Evolutionary conservation across 345 rosid species (phyloP).

Genomic region (Dimocarpus longan): DNA sequence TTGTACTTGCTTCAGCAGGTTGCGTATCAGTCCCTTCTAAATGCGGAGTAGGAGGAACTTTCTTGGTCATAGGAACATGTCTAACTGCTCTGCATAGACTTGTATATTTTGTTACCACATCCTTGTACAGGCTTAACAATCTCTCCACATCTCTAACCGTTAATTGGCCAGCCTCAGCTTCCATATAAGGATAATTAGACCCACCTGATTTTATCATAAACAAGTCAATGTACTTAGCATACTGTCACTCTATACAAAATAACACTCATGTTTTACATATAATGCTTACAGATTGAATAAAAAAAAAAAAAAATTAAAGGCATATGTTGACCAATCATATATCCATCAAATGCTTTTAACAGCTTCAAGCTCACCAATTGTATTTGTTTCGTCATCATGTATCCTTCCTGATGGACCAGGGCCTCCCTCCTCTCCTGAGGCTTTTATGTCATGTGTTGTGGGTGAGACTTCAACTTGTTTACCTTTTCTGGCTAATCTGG

Average conservation of each 20-base stretch:
- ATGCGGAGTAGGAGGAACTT: constrained; percentile 12
- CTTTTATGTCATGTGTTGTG: constrained; percentile 23
- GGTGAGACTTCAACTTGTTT: constrained; percentile 23
- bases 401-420: constrained; percentile 26
- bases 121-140: constrained; percentile 56
- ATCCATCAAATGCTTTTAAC: neutral
- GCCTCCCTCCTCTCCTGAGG: constrained; percentile 17
- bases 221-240: neutral
- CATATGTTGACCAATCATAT: neutral
- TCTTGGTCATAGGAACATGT: constrained; percentile 27
- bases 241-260: neutral
- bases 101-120: constrained; percentile 49
- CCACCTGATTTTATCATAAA: constrained; percentile 30
- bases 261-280: neutral
- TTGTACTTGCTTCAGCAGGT: constrained; percentile 12
- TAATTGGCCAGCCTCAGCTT: constrained; percentile 49
- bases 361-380: constrained; percentile 6
- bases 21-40: constrained; percentile 15
- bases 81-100: constrained; percentile 38
- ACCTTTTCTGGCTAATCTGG: constrained; percentile 37
- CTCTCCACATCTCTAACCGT: constrained; percentile 52
- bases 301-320: neutral
- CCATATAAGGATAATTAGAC: constrained; percentile 49
- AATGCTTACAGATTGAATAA: neutral
- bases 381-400: constrained; percentile 20